Conservation (phyloP, 192 early-diverging fungal genomes). For the Coemansia sp. region DNA sequence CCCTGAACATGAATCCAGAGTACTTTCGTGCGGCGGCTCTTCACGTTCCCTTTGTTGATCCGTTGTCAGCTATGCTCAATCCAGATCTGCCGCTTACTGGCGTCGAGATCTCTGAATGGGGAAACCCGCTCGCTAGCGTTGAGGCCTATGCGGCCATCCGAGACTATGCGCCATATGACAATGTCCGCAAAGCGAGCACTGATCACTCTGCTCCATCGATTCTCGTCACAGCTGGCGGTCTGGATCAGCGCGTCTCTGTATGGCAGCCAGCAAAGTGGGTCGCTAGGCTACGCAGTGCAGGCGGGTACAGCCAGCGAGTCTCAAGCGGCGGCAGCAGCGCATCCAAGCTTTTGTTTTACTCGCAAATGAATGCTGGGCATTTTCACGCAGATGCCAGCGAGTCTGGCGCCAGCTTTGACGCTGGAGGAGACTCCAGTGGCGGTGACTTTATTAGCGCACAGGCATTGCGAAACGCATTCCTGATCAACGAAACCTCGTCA, state of each 20-base stretch:
- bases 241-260: conserved; percentile 79
- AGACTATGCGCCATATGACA: conserved; percentile 74
- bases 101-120: conserved; percentile 80
- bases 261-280: conserved; percentile 92
- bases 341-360: conserved; percentile 32
- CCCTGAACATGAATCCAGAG: conserved; percentile 65
- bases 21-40: conserved; percentile 76
- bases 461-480: conserved; percentile 40
- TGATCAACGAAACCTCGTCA: conserved; percentile 17
- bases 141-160: conserved; percentile 61
- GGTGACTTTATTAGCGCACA: conserved; percentile 22
- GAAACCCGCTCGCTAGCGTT: conserved; percentile 61
- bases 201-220: conserved; percentile 57
- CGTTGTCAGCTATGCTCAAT: conserved; percentile 82
- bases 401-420: neutral
- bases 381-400: conserved; percentile 20
- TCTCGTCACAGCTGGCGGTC: conserved; percentile 75
- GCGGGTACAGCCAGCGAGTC: conserved; percentile 11
- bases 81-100: conserved; percentile 71
- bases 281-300: conserved; percentile 65
- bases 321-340: too few relatives aligned
- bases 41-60: conserved; percentile 86
- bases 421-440: neutral
- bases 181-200: conserved; percentile 24
- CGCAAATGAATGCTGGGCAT: conserved; percentile 34